A percentile compares a stretch with the other conserved stretches of the same genome.
These are phyloP conservation scores for Citeromyces matritensis DNA, from an alignment of 805 yeast genomes.

Conservation along the genomic window DNA sequence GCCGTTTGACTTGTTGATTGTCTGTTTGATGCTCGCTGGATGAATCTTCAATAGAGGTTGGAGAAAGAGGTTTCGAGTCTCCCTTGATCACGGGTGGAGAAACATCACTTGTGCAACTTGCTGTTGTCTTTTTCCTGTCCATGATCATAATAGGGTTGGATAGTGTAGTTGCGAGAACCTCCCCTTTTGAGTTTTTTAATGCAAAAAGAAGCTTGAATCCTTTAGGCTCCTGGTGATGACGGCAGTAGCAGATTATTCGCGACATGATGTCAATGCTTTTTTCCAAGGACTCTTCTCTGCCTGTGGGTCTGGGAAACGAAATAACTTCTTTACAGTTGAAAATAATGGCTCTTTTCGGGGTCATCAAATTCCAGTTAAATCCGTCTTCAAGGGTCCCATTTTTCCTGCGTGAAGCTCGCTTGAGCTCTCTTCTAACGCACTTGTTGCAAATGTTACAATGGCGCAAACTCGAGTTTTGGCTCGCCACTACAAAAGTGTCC, in stretches of 20 bases:
- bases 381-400: constrained; percentile 62
- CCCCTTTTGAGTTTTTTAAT: constrained; percentile 43
- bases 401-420: constrained; percentile 87
- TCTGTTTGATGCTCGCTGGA: constrained; percentile 5
- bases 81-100: constrained; percentile 7
- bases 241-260: constrained; percentile 87
- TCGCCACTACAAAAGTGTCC: constrained; percentile 60
- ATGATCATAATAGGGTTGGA: constrained; percentile 78
- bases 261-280: constrained; percentile 38
- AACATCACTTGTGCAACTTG: constrained; percentile 3
- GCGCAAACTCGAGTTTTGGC: constrained; percentile 1
- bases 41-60: constrained; percentile 17
- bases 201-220: constrained; percentile 71
- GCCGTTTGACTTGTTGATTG: constrained; percentile 9
- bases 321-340: constrained; percentile 86
- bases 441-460: constrained; percentile 67
- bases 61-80: constrained; percentile 8
- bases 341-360: constrained; percentile 70
- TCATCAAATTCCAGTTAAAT: constrained; percentile 60
- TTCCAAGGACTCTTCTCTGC: constrained; percentile 8
- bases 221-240: constrained; percentile 81
- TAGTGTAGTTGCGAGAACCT: constrained; percentile 55
- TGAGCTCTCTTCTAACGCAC: constrained; percentile 85
- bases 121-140: constrained; percentile 70
- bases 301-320: constrained; percentile 48